These are phyloP conservation scores for Phallus indusiatus DNA, from an alignment of 768 basidiomycete genomes.

Conservation along the genomic window DNA sequence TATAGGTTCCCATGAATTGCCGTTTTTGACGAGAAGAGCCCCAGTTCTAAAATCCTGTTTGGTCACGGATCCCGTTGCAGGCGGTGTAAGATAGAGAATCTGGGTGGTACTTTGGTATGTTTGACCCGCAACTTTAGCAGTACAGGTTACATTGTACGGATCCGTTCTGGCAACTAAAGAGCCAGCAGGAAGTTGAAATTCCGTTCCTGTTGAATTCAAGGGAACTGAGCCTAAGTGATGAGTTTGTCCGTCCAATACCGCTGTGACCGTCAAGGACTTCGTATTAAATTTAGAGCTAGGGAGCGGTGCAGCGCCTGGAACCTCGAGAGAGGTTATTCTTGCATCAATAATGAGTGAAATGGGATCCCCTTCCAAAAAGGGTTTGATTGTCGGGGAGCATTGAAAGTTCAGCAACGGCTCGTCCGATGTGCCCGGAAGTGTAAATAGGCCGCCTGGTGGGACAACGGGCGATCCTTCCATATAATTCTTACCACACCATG, in stretches of 20 bases:
- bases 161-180: constrained; percentile 32
- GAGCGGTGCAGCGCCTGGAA: constrained; percentile 39
- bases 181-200: constrained; percentile 40
- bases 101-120: constrained; percentile 35
- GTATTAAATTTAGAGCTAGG: constrained; percentile 15
- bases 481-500: constrained; percentile 49
- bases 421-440: constrained; percentile 26
- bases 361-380: constrained; percentile 50
- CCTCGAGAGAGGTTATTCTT: constrained; percentile 36
- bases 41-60: constrained; percentile 22
- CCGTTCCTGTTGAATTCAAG: constrained; percentile 41
- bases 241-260: constrained; percentile 35
- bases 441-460: constrained; percentile 44
- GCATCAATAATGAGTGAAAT: constrained; percentile 44
- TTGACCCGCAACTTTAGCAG: constrained; percentile 22
- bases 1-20: constrained; percentile 24
- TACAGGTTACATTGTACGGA: constrained; percentile 27
- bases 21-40: constrained; percentile 14
- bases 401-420: constrained; percentile 45
- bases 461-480: constrained; percentile 31
- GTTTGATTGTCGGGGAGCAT: constrained; percentile 48
- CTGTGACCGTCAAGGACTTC: constrained; percentile 17
- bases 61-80: constrained; percentile 17
- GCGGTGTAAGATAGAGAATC: constrained; percentile 29
- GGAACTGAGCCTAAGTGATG: constrained; percentile 37